These are phyloP conservation scores for Ophiocordyceps australis DNA, from an alignment of 2,329 filamentous ascomycete species.

Conservation along the genomic window DNA sequence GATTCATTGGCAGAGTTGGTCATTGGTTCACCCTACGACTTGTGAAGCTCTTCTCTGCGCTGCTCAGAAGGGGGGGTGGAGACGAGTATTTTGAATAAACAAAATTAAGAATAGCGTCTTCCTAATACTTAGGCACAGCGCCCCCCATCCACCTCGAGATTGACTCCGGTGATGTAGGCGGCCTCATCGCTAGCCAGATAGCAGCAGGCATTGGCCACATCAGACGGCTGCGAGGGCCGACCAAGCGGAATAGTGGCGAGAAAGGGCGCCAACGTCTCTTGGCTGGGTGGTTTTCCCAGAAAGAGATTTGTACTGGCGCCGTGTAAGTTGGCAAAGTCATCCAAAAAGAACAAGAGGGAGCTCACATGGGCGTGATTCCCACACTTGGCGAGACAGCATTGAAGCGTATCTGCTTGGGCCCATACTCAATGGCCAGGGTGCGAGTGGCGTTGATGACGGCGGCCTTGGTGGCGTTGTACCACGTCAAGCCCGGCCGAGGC, in stretches of 20 bases:
- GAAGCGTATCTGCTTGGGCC: constrained; percentile 51
- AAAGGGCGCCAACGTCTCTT: constrained; percentile 37
- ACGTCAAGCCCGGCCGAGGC: constrained; percentile 44
- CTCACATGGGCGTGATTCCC: constrained; percentile 42
- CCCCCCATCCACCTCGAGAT: constrained; percentile 31
- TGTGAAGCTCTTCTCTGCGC: too few relatives aligned
- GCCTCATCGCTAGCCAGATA: constrained; percentile 58
- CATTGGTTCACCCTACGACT: too few relatives aligned
- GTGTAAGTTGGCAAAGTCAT: too few relatives aligned
- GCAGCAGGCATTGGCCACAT: constrained; percentile 53
- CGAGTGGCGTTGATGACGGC: constrained; percentile 42
- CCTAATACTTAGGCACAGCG: constrained; percentile 10
- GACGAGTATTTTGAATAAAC: too few relatives aligned
- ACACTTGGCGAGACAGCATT: constrained; percentile 55
- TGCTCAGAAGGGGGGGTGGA: too few relatives aligned
- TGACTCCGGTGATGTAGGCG: constrained; percentile 53
- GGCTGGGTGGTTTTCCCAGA: constrained; percentile 42
- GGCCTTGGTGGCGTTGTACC: constrained; percentile 54
- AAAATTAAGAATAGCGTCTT: too few relatives aligned
- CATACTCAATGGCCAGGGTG: constrained; percentile 53
- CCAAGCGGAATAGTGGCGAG: constrained; percentile 35
- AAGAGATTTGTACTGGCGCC: constrained; percentile 25
- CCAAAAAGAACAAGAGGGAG: too few relatives aligned
- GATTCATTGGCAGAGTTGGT: too few relatives aligned
- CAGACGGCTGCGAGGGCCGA: constrained; percentile 35